Base-by-base conservation (phyloP, 2,329 filamentous ascomycete genomes). In the Monosporascus sp. region DNA sequence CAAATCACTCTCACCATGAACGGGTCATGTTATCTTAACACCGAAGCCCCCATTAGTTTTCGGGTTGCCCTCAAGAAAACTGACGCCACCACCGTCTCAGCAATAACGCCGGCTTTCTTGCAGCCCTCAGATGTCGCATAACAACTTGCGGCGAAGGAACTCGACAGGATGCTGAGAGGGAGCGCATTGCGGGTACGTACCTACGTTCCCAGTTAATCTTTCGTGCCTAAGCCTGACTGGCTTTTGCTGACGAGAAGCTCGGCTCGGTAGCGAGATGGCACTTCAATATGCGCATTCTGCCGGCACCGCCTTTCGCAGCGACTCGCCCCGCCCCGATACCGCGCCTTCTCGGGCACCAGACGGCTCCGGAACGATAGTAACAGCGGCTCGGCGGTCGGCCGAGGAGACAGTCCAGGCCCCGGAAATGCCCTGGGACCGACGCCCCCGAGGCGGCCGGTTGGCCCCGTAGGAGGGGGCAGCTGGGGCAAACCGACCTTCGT, bases 241-340 rank as follows among this genome's bases (percentile, higher is more conserved):
- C 38, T 52, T 49, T 38, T 45, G 11, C 8, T 34, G 11, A 34
- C 31, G 31, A 11, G 31, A 11, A 11, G 3, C 9, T 34, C 11
- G 31, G 31, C 31, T 14, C 54, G 9, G 44, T 48, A 67, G 66
- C 60, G 58, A 53, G 62, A 64, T 52, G 61, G 31, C 31, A 34
- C 54, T 52, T 66, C 63, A 42, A 62, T 67, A 54, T 68, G 61
- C 58, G 60, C 60, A 52, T 63, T 65, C 56, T 65, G 63, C 55
- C 62, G 59, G 53, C 57, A 62, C 54, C 62, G 62, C 44, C 60
- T 61, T 20, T 60, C 57, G 34, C 46, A 57, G 17, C 59, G 54
- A 45, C 54, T 51, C 27, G 41, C 52, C 25, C 51, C 52, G 9
- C 51, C 54, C 39, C 57, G 53, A 20, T 54, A 46, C 47, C 57